These are phyloP conservation scores for Fagopyrum tataricum DNA, from an alignment of 148 eudicot genomes.

Conservation along the genomic window DNA sequence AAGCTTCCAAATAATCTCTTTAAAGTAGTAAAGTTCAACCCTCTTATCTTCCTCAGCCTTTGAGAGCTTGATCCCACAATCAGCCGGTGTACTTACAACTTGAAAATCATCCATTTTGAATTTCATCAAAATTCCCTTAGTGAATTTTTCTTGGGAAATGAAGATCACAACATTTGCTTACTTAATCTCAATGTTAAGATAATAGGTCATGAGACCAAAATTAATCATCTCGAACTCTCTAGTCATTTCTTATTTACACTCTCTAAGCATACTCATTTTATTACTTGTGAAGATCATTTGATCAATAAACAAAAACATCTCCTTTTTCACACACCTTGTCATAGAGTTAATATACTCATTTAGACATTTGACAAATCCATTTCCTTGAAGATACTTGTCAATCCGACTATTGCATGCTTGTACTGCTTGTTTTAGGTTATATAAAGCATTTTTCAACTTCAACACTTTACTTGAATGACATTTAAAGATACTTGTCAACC, in stretches of 20 bases:
- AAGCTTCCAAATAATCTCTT: too few species aligned
- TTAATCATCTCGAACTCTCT: too few species aligned
- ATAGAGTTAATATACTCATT: too few species aligned
- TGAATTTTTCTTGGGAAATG: not conserved
- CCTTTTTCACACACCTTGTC: too few species aligned
- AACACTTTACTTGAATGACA: too few species aligned
- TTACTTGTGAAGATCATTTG: not conserved
- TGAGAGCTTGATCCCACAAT: not conserved
- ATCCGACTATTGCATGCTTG: too few species aligned
- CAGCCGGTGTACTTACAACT: not conserved
- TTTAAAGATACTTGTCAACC: too few species aligned
- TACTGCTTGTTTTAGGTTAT: too few species aligned
- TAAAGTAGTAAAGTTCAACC: not conserved
- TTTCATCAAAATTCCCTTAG: not conserved
- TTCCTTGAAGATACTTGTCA: too few species aligned
- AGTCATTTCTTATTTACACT: too few species aligned
- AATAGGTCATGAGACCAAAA: not conserved
- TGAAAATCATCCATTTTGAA: not conserved
- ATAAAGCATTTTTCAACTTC: too few species aligned
- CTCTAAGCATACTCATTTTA: not conserved
- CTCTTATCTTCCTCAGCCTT: not conserved
- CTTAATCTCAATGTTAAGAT: not conserved
- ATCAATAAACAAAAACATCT: not conserved
- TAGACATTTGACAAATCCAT: too few species aligned
- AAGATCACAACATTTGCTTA: not conserved